Conservation (phyloP, 148 eudicot species). For the Vaccinium myrtillus region DNA sequence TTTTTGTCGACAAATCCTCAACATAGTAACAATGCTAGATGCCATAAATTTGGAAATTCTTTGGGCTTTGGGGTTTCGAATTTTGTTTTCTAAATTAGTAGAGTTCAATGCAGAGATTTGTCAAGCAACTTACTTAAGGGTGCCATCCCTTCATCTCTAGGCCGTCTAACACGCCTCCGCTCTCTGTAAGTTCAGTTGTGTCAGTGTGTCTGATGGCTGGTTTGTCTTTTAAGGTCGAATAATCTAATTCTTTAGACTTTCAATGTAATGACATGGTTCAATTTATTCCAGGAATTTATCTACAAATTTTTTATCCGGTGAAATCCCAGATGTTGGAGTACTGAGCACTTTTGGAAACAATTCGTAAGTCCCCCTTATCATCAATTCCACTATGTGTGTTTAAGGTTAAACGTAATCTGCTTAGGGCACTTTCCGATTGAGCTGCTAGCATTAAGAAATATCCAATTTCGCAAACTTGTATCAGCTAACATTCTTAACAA, state of each 20-base stretch:
- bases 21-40: background rate
- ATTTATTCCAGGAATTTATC: slow-evolving; percentile 69
- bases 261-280: background rate
- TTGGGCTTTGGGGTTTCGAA: background rate
- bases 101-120: slow-evolving; percentile 58
- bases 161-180: slow-evolving; percentile 67
- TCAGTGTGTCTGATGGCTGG: background rate
- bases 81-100: background rate
- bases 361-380: slow-evolving; percentile 54
- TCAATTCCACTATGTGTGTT: background rate
- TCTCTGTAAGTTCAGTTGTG: slow-evolving; percentile 54
- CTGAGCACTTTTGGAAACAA: slow-evolving; percentile 66
- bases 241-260: background rate
- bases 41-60: background rate
- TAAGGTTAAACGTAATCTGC: background rate
- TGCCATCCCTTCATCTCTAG: slow-evolving; percentile 88
- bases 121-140: slow-evolving; percentile 88
- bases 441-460: background rate
- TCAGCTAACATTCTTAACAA: background rate
- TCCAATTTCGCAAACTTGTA: background rate
- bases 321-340: slow-evolving; percentile 82
- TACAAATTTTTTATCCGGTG: slow-evolving; percentile 90
- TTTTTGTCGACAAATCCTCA: background rate
- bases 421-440: background rate
- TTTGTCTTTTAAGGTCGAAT: background rate